Evolutionary conservation across 2,329 filamentous ascomycete species (phyloP).

Genomic region (Byssothecium circinans): DNA sequence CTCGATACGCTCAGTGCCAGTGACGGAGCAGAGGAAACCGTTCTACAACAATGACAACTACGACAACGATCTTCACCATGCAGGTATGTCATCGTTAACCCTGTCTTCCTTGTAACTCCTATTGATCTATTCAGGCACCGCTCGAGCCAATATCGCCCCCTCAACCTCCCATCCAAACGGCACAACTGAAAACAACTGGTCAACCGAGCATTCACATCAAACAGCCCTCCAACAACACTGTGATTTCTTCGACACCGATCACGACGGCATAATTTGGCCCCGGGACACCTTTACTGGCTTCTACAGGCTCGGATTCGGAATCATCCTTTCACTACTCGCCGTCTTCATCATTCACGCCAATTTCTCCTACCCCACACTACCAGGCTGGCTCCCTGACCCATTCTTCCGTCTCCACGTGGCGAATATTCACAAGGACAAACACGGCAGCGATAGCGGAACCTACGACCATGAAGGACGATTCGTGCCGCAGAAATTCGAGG

Average conservation of each 20-base stretch:
- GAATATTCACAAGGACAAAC: slow-evolving; percentile 48
- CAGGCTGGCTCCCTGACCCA: slow-evolving; percentile 49
- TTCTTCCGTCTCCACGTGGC: slow-evolving; percentile 47
- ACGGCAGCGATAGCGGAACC: slow-evolving; percentile 47
- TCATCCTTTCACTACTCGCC: slow-evolving; percentile 48
- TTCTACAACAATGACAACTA: too few relatives aligned
- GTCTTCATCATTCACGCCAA: slow-evolving; percentile 53
- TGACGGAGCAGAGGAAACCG: too few relatives aligned
- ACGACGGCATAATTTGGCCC: slow-evolving; percentile 58
- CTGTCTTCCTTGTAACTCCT: too few relatives aligned
- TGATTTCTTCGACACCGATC: slow-evolving; percentile 56
- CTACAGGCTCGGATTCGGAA: slow-evolving; percentile 49
- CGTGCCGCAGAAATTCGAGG: slow-evolving; percentile 51
- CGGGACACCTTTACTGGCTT: slow-evolving; percentile 54
- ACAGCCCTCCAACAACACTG: slow-evolving; percentile 57
- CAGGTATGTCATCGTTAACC: too few relatives aligned
- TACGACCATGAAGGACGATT: slow-evolving; percentile 53
- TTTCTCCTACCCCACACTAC: slow-evolving; percentile 54
- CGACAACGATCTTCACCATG: too few relatives aligned
- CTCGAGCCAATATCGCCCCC: slow-evolving; percentile 48
- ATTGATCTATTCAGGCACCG: slow-evolving; percentile 45
- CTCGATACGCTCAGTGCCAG: too few relatives aligned
- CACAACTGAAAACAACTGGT: slow-evolving; percentile 45
- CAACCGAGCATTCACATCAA: slow-evolving; percentile 43
- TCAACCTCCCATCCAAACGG: slow-evolving; percentile 46